Base-by-base conservation (phyloP, 2,329 filamentous ascomycete species). In the Domatiomyces globalis region DNA sequence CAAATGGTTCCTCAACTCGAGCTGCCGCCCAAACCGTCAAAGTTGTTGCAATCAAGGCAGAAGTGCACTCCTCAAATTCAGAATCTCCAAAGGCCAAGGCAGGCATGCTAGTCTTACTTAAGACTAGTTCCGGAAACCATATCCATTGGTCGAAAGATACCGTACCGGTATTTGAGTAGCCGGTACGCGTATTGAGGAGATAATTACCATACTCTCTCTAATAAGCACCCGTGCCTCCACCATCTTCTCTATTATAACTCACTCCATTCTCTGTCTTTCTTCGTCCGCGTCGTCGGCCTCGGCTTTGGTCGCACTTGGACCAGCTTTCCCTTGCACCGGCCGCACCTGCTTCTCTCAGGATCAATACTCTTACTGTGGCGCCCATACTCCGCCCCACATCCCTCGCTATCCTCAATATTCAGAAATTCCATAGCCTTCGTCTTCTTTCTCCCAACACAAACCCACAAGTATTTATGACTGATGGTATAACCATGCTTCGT, bases 401-500 rank as follows among this genome's bases (percentile, higher is more conserved):
- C 66, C 4, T 65, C 51, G 20, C 39, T 43, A 5, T 54, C 50
- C 5, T 49, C 49, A 17, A 56, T 25, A 27, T 61, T 54, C 19
- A 61, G 51, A 18, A 53, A 53, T 4, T 55, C 50, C 50, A 51
- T 54, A 12, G 49, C 51, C 20, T 46, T 49, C 6, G 46, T 63
- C 20, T 20, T 45, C 9, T 57, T 53, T 17, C 54, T 45, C 2
- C 60, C 60, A 18, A 46, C 69, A 64, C 90, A 96, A 43, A 77
- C 72, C 90, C 92, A 96, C 18, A 89, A 70, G 64, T 90, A 98
- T 70, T 90, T 94, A 71, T 87, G 95, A 60, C 89, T 84, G 62
- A 96, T 96, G 48, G 83, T 78, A 66, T 95, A 98, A 29, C 73
- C 78, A 67, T 98, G 90, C 63, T 86, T 94, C 0, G 89, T 95